Evolutionary conservation across 2,329 filamentous ascomycete genomes (phyloP).

Genomic region (Fragosphaeria purpurea): DNA sequence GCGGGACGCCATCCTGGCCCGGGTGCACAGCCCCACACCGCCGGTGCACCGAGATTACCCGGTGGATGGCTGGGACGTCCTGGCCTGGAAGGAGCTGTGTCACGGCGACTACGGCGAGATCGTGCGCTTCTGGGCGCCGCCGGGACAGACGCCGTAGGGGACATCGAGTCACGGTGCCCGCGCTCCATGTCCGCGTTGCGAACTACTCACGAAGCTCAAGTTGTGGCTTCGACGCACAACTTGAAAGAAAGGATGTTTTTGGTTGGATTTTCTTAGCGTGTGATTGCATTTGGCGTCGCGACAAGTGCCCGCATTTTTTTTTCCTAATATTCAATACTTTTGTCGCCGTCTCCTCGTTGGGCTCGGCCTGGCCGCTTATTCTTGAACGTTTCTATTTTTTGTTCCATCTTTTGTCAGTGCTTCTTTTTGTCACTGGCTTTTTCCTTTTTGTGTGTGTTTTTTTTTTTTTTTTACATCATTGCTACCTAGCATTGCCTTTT

Average conservation of each 20-base stretch:
- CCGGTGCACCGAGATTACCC: slow-evolving; percentile 3
- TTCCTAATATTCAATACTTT: too few species aligned
- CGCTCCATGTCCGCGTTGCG: too few species aligned
- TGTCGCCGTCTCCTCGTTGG: too few species aligned
- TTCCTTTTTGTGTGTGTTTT: background rate
- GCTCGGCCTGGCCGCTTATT: background rate
- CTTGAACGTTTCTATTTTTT: background rate
- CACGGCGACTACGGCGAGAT: slow-evolving; percentile 1
- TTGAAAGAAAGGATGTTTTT: background rate
- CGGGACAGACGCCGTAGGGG: background rate
- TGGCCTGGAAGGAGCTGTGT: slow-evolving; percentile 13
- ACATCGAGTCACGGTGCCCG: too few species aligned
- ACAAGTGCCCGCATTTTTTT: background rate
- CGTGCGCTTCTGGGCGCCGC: slow-evolving; percentile 7
- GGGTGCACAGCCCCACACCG: slow-evolving; percentile 6
- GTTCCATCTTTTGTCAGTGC: background rate
- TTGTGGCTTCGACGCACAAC: too few species aligned
- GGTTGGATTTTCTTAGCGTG: background rate
- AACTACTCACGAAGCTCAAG: too few species aligned
- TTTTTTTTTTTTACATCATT: background rate
- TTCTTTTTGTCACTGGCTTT: background rate
- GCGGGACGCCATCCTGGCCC: slow-evolving; percentile 7
- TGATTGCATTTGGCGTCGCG: background rate
- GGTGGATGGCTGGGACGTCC: slow-evolving; percentile 12
- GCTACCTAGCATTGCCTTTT: slow-evolving; percentile 7